A percentile compares a stretch with the other conserved stretches of the same genome.
These are phyloP conservation scores for Stephanocyclus meneghinianus DNA, from an alignment of 352 stramenopile genomes.

Conservation along the genomic window DNA sequence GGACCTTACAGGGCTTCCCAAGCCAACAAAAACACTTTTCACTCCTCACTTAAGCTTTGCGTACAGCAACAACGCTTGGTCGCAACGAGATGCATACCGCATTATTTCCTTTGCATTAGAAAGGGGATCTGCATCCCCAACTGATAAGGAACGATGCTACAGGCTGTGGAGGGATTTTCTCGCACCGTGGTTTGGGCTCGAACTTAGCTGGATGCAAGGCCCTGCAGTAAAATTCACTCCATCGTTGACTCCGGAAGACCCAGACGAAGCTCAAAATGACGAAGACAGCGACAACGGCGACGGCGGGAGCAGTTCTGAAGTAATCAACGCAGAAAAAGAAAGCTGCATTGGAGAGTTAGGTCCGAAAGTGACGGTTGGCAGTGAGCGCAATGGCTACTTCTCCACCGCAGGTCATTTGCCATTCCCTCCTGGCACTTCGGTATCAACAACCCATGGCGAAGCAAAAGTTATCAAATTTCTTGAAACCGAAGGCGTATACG, in stretches of 20 bases:
- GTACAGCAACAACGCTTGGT: conserved; percentile 75
- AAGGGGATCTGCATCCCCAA: conserved; percentile 67
- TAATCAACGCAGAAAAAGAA: conserved; percentile 26
- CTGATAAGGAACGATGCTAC: conserved; percentile 78
- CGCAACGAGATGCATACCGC: conserved; percentile 76
- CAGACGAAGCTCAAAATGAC: conserved; percentile 41
- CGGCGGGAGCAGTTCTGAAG: conserved; percentile 54
- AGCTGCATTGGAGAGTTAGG: conserved; percentile 60
- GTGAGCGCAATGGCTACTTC: conserved; percentile 29
- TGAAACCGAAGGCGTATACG: conserved; percentile 58
- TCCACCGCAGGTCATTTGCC: conserved; percentile 63
- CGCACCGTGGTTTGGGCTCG: conserved; percentile 77
- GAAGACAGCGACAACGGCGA: conserved; percentile 55
- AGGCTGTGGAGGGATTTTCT: conserved; percentile 83
- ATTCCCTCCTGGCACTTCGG: conserved; percentile 64
- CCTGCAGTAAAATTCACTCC: conserved; percentile 63
- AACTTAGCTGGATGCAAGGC: conserved; percentile 74
- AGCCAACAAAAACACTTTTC: conserved; percentile 72
- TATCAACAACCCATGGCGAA: conserved; percentile 75
- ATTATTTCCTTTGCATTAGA: conserved; percentile 83
- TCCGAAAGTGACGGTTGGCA: conserved; percentile 22
- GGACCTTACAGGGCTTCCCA: conserved; percentile 72
- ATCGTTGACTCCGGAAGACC: conserved; percentile 36
- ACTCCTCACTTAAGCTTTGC: conserved; percentile 80
- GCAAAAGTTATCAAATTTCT: conserved; percentile 67